Evolutionary conservation across 2,329 filamentous ascomycete genomes (phyloP), one percentile per base, ranked within the genome.

Genomic region (Macrophomina phaseolina): DNA sequence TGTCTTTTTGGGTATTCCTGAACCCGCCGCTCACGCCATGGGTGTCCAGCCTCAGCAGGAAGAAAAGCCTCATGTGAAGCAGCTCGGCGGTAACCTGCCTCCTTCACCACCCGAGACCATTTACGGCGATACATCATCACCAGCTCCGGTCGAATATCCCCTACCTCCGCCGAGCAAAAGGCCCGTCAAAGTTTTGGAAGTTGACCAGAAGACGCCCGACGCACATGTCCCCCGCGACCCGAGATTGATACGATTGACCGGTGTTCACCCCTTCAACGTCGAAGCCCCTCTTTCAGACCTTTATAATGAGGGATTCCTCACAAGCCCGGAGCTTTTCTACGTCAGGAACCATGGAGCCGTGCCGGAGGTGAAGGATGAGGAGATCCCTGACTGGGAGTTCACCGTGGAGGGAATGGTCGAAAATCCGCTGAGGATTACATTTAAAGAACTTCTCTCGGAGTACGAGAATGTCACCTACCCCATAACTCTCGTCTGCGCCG

Each of bases 331-430:
- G 72, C 82, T 97, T 1, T 95, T 97, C 79, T 97, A 96, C 77
- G 94, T 97, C 8, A 85, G 94, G 42, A 97, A 97, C 73, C 94
- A 97, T 81, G 94, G 94, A 14, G 82, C 88, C 0, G 93, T 97
- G 7, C 94, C 93, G 0, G 81, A 86, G 65, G 91, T 95, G 18
- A 83, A 85, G 8, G 91, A 96, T 70, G 82, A 87, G 30, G 88
- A 91, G 4, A 88, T 92, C 67, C 85, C 89, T 49, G 86, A 90
- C 71, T 97, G 94, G 94, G 87, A 92, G 66, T 91, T 97, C 67
- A 88, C 87, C 0, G 84, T 97, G 32, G 92, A 96, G 79, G 94
- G 84, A n/a, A 81, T 97, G 69, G 93, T 97, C 3, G 87, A 93
- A 67, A 88, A 89, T 2, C 92, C 93, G 0, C 79, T 96, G 40